phyloP scores from a whole-genome alignment of 1,284 basidiomycete species.

The Boletus smithii region DNA sequence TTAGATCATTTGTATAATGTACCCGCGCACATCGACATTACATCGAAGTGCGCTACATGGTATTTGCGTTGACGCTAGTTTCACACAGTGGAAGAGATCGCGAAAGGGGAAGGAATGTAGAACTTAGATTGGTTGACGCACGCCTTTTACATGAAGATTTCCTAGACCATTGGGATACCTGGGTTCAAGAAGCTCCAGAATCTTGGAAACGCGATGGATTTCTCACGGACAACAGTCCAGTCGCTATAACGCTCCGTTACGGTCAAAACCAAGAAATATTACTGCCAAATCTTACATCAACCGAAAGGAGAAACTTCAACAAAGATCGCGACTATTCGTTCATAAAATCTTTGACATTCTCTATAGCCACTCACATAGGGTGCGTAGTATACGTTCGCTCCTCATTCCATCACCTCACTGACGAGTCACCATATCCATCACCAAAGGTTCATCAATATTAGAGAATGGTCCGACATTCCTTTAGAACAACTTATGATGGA shows the following conservation, averaged over 20 bases:
- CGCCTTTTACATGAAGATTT: background rate
- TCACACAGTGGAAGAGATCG: background rate
- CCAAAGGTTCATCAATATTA: background rate
- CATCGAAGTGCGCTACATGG: too few relatives aligned
- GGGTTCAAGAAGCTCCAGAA: background rate
- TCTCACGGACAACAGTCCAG: background rate
- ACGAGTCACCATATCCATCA: background rate
- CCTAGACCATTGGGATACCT: background rate
- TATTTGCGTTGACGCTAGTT: background rate
- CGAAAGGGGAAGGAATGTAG: background rate
- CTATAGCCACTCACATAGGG: background rate
- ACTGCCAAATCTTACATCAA: too few relatives aligned
- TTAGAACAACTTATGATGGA: background rate
- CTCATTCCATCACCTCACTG: too few relatives aligned
- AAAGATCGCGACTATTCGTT: background rate
- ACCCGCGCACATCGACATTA: too few relatives aligned
- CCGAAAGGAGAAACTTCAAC: background rate
- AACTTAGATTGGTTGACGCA: background rate
- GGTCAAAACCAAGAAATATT: constrained; percentile 2
- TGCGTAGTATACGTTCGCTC: background rate
- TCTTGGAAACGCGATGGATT: background rate
- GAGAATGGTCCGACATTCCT: background rate
- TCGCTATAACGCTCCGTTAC: background rate
- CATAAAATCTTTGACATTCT: background rate
- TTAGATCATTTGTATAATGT: background rate